Base-by-base conservation (phyloP, 2,329 filamentous ascomycete genomes). In the Tolypocladium guangdongense region DNA sequence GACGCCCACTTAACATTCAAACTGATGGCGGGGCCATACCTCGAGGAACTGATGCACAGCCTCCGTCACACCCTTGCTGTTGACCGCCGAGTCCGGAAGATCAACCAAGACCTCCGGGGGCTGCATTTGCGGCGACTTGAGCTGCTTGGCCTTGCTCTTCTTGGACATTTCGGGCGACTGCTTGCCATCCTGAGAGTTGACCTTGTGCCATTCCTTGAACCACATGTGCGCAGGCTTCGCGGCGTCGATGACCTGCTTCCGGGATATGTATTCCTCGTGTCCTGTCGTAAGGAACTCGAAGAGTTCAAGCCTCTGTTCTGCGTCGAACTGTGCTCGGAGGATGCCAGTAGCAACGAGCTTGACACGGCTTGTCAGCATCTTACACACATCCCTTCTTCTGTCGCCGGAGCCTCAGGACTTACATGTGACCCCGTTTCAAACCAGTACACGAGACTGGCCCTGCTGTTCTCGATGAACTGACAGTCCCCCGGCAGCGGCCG, bases 361-460 rank as follows among this genome's bases (percentile, higher is more conserved):
- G 20, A 35, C 36, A n/a, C 14, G 11, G 47, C 55, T 36, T 50
- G 60, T 73, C 53, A 74, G 64, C 48, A 52, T 32, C 11, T 36
- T 6, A 45, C 20, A 36, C 20, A 7, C 20, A 43, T 8, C 22
- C 12, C 18, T 24, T 22, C 16, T 18, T 43, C 10, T 10, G 7
- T 33, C 12, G 10, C 20, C 41, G 38, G 48, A 12, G 14, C 12
- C 22, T 7, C 32, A 30, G 14, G 48, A 76, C 82, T 70, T 76
- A 92, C 88, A 66, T 93, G 90, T 56, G 86, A 87, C 51, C 86
- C 87, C 57, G 87, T 89, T 51, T 87, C 82, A 64, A 92, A 96
- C 81, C 88, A 95, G 66, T 96, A 95, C 6, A 93, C 86, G 54
- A 97, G 82, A 63, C 83, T 93, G 30, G 90, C 84, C 62, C 83